Percentiles rank a stretch among this genome's conserved stretches.
phyloP scores from a whole-genome alignment of 2,329 filamentous ascomycete genomes.

The Corynespora cassiicola region DNA sequence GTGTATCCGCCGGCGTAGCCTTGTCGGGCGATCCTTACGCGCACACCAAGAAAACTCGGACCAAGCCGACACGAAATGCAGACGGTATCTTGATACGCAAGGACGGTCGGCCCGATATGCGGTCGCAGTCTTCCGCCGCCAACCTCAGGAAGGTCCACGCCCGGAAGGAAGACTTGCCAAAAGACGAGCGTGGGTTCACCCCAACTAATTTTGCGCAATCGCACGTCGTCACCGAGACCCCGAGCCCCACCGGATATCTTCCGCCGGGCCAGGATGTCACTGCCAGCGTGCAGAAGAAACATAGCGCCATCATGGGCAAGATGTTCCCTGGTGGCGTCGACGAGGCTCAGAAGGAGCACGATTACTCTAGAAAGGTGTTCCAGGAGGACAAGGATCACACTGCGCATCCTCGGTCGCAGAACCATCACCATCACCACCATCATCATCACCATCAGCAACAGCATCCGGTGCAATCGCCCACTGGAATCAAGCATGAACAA shows the following conservation, averaged over 20 bases:
- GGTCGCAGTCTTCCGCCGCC: conserved; percentile 58
- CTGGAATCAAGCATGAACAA: conserved; percentile 32
- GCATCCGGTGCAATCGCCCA: conserved; percentile 6
- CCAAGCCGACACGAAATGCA: conserved; percentile 57
- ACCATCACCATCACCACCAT: conserved; percentile 18
- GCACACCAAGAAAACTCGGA: conserved; percentile 56
- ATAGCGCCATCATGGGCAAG: conserved; percentile 42
- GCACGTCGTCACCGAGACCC: conserved; percentile 25
- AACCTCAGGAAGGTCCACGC: conserved; percentile 60
- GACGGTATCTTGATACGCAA: conserved; percentile 59
- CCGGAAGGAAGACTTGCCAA: conserved; percentile 52
- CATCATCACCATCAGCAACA: conserved; percentile 4
- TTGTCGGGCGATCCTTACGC: conserved; percentile 42
- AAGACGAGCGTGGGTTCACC: conserved; percentile 29
- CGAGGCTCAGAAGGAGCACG: conserved; percentile 35
- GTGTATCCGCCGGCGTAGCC: conserved; percentile 27
- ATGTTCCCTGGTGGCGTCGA: conserved; percentile 47
- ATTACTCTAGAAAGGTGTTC: conserved; percentile 41
- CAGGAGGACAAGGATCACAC: conserved; percentile 34
- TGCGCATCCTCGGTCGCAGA: conserved; percentile 24
- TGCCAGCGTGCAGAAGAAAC: conserved; percentile 34
- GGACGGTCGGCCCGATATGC: conserved; percentile 59
- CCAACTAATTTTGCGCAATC: conserved; percentile 27
- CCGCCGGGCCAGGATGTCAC: conserved; percentile 17
- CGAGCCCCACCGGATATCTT: conserved; percentile 30